A percentile compares a stretch with the other conserved stretches of the same genome.
phyloP scores from a whole-genome alignment of 1,284 basidiomycete genomes.

The Rhizoctonia solani region DNA sequence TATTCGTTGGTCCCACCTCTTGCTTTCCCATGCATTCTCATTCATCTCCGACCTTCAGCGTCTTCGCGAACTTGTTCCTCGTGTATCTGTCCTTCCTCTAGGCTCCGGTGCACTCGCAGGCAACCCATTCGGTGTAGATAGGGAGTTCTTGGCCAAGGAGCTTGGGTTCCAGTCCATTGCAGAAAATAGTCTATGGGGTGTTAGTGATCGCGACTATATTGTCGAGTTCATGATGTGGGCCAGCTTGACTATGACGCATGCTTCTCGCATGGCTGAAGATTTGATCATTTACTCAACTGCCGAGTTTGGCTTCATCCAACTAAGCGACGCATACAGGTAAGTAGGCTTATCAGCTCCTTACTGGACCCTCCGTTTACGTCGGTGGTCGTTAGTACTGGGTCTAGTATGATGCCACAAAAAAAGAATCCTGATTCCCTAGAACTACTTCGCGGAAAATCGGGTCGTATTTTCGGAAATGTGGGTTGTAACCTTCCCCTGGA shows the following conservation, averaged over 20 bases:
- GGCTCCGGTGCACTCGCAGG: constrained; percentile 95
- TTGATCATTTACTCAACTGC: constrained; percentile 95
- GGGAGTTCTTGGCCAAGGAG: constrained; percentile 84
- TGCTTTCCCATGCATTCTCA: constrained; percentile 93
- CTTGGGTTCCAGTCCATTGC: constrained; percentile 83
- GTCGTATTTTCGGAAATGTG: constrained; percentile 91
- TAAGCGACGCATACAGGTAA: constrained; percentile 95
- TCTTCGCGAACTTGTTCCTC: constrained; percentile 80
- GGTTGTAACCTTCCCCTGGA: constrained; percentile 40
- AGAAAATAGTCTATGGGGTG: constrained; percentile 94
- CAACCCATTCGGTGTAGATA: constrained; percentile 91
- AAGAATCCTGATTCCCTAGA: constrained; percentile 98
- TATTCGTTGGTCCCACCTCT: constrained; percentile 96
- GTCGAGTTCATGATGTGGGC: constrained; percentile 98
- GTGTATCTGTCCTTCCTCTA: constrained; percentile 90
- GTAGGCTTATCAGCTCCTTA: constrained; percentile 27
- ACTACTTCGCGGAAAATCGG: constrained; percentile 91
- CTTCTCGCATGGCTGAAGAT: constrained; percentile 95
- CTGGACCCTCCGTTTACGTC: constrained; percentile 1
- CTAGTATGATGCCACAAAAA: constrained; percentile 99
- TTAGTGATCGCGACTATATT: constrained; percentile 96
- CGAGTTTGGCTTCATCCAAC: constrained; percentile 92
- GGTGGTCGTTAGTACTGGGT: constrained; percentile 75
- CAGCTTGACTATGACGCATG: constrained; percentile 88
- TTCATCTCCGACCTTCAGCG: constrained; percentile 88